Conservation (phyloP, 1,284 basidiomycete genomes). For the Apiotrichum akiyoshidainum region DNA sequence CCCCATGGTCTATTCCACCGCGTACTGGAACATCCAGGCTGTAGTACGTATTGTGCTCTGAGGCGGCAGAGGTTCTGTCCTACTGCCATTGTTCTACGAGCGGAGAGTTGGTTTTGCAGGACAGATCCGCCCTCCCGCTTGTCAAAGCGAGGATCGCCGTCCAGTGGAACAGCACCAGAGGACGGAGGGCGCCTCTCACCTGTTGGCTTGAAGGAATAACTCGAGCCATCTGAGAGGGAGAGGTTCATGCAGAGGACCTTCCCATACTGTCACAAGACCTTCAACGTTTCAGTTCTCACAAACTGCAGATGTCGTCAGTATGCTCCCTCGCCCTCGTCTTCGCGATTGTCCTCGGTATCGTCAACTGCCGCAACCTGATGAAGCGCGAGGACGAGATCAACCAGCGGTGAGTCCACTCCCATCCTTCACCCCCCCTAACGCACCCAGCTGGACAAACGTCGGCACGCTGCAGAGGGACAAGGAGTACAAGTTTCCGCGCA, state of each 20-base stretch:
- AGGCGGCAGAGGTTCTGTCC: neutral
- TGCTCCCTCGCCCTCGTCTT: slow-evolving; percentile 9
- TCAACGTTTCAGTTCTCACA: neutral
- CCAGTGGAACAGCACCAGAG: too few relatives aligned
- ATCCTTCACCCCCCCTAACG: neutral
- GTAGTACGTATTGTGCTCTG: slow-evolving; percentile 3
- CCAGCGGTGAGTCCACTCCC: neutral
- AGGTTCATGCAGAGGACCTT: too few relatives aligned
- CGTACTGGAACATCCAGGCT: slow-evolving; percentile 10
- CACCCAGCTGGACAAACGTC: neutral
- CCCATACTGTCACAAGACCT: too few relatives aligned
- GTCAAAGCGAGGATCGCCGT: too few relatives aligned
- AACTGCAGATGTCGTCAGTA: slow-evolving; percentile 10
- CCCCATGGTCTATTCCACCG: slow-evolving; percentile 9
- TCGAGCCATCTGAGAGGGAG: too few relatives aligned
- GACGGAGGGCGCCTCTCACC: too few relatives aligned
- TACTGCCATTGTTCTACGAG: neutral
- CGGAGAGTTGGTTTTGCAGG: too few relatives aligned
- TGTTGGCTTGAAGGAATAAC: too few relatives aligned
- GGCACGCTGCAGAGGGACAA: neutral
- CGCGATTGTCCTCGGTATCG: slow-evolving; percentile 6
- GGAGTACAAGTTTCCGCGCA: neutral
- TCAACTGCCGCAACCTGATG: slow-evolving; percentile 15
- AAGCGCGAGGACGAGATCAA: neutral
- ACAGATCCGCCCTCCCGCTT: too few relatives aligned